Evolutionary conservation across 148 eudicot genomes (phyloP).

Genomic region (Rhododendron griersonianum): DNA sequence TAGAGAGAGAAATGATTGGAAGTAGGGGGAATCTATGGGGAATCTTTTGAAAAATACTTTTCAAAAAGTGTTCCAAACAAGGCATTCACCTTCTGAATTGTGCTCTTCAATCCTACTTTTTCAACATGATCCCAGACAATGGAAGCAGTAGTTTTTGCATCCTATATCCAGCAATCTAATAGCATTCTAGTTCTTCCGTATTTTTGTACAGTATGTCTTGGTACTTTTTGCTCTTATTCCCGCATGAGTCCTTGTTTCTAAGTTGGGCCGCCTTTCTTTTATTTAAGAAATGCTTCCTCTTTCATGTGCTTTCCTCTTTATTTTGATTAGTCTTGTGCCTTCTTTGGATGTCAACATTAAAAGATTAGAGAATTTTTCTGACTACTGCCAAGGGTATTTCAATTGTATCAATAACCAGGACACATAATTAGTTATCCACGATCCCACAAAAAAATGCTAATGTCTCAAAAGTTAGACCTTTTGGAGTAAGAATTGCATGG

Average conservation of each 20-base stretch:
- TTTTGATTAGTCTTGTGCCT: not conserved
- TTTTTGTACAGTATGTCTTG: not conserved
- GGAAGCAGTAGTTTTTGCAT: not conserved
- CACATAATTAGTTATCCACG: not conserved
- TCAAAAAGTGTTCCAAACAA: too few species aligned
- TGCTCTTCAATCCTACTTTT: not conserved
- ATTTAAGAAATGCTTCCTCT: not conserved
- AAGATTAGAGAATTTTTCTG: not conserved
- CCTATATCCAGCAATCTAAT: not conserved
- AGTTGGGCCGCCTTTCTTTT: not conserved
- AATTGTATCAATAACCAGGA: not conserved
- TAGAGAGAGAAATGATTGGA: too few species aligned
- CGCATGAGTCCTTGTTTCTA: not conserved
- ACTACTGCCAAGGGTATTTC: not conserved
- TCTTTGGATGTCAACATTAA: not conserved
- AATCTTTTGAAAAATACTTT: too few species aligned
- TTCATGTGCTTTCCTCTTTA: not conserved
- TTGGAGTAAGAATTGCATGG: not conserved
- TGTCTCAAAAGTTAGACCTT: not conserved
- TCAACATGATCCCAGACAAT: not conserved
- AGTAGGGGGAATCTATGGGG: too few species aligned
- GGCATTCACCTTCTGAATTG: not conserved
- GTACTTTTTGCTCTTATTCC: not conserved
- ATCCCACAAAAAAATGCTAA: not conserved
- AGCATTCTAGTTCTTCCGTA: not conserved